These are phyloP conservation scores for Coccinonectria pachysandricola DNA, from an alignment of 2,329 filamentous ascomycete species.

Conservation along the genomic window DNA sequence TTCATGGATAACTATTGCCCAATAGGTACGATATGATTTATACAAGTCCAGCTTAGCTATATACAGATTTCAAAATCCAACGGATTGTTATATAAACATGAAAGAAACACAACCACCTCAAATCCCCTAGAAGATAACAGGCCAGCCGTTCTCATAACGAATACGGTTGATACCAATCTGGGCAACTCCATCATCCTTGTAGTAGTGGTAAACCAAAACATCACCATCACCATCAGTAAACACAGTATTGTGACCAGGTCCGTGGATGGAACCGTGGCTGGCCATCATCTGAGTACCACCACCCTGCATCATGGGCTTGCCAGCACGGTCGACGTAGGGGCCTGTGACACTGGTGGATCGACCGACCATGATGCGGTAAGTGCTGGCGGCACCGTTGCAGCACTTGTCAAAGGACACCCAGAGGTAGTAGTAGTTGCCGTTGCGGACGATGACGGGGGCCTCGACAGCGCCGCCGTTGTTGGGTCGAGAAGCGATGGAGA, in stretches of 20 bases:
- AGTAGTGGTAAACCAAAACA: conserved; percentile 24
- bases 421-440: conserved; percentile 22
- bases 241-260: conserved; percentile 22
- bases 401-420: conserved; percentile 23
- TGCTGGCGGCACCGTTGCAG: conserved; percentile 20
- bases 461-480: conserved; percentile 16
- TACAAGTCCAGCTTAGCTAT: too few species aligned
- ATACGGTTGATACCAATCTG: conserved; percentile 22
- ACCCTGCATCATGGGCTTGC: conserved; percentile 17
- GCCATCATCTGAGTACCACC: conserved; percentile 22
- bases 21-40: too few species aligned
- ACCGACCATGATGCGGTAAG: conserved; percentile 24
- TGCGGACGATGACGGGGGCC: conserved; percentile 20
- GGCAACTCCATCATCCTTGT: conserved; percentile 14
- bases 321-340: conserved; percentile 18
- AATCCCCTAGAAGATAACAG: conserved; percentile 21
- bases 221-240: conserved; percentile 22
- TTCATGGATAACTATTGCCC: too few species aligned
- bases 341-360: conserved; percentile 20
- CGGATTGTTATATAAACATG: too few species aligned
- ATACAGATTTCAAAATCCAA: too few species aligned
- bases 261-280: conserved; percentile 19
- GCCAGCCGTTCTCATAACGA: conserved; percentile 20
- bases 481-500: conserved; percentile 18
- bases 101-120: too few species aligned